Base-by-base conservation (phyloP, 345 rosid genomes). In the Brassica carinata region DNA sequence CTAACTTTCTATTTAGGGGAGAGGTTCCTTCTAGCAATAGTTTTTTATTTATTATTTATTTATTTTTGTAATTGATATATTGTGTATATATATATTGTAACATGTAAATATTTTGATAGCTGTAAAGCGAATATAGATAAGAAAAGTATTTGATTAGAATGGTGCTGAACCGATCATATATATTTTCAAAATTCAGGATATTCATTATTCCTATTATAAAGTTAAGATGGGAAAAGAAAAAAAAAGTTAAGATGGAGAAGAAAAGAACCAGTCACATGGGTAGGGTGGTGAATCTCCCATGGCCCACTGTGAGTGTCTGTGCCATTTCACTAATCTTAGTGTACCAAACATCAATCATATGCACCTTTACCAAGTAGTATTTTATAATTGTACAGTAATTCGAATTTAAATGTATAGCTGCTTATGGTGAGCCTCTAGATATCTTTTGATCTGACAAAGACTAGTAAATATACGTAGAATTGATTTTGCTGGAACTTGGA, bases 1-100 rank as follows among this genome's bases (percentile, higher is more conserved):
- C 90, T 71, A 81, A 82, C 67, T 83, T 71, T 83, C 80, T 76
- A 84, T 81, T 81, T 81, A 77, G 18, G n/a, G 10, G 74, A 43
- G 69, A 67, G 63, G 19, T 78, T 59, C 71, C 23, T 45, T 71
- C 75, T 10, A 43, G n/a, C 51, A 43, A 43, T 2, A 43, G 51
- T 43, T 43, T 43, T 43, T 43, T 43, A 43, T n/a, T 43, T 11
- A 11, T 43, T 10, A 43, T 43, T 38, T 38, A 43, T 43, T 43
- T 11, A 43, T 43, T 43, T 43, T 11, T 43, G n/a, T 10, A 11
- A 10, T 43, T 43, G 51, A 43, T 43, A 43, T 38, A 38, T 38
- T 4, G 26, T 43, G 2, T 45, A 45, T 45, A 43, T 48, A 43
- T 43, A 48, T 53, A 53, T 5, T 55, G 11, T 40, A 48, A 14